phyloP scores from a whole-genome alignment of 768 basidiomycete species.

The Atractiella rhizophila region DNA sequence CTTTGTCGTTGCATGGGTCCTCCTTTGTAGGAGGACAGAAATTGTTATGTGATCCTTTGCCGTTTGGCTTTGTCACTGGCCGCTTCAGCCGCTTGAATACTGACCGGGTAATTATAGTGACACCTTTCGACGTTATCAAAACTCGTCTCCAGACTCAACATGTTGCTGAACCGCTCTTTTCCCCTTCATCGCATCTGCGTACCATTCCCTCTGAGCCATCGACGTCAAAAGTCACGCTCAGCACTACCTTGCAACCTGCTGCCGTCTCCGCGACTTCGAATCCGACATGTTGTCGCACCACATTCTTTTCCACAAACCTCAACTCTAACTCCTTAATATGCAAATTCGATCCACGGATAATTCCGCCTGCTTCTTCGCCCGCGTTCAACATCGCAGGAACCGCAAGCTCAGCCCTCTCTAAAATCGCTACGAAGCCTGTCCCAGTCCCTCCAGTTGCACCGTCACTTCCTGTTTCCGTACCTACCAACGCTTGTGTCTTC shows the following conservation, averaged over 20 bases:
- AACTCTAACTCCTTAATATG: constrained; percentile 8
- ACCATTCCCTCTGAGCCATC: constrained; percentile 3
- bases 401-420: not conserved
- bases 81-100: not conserved
- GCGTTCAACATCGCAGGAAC: constrained; percentile 20
- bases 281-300: constrained; percentile 12
- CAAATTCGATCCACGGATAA: constrained; percentile 12
- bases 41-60: not conserved
- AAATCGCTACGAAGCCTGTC: not conserved
- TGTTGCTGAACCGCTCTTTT: constrained; percentile 25
- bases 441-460: constrained; percentile 1
- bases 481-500: constrained; percentile 5
- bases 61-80: not conserved
- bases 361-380: constrained; percentile 4
- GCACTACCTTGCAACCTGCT: constrained; percentile 10
- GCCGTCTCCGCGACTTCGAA: not conserved
- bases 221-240: constrained; percentile 9
- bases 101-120: no score
- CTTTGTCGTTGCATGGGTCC: not conserved
- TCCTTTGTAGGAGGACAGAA: not conserved
- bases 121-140: constrained; percentile 94
- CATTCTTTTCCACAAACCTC: constrained; percentile 8
- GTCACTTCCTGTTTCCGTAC: no score
- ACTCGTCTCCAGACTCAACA: constrained; percentile 75
- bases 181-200: constrained; percentile 11